Evolutionary conservation across 768 basidiomycete species (phyloP), one percentile per base, ranked within the genome.

Genomic region (Hericium rajendrae): DNA sequence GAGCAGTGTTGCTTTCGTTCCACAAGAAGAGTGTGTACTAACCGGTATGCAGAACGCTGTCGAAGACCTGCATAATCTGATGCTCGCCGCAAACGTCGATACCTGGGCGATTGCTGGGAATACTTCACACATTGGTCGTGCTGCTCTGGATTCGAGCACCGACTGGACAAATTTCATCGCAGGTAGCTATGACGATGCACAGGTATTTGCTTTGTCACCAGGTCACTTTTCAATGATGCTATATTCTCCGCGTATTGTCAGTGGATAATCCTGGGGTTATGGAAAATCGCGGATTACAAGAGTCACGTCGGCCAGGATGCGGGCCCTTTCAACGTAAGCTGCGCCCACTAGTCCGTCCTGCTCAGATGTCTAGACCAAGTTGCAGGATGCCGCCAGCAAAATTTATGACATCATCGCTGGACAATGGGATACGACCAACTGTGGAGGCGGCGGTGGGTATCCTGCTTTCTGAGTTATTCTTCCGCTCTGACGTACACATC

Each of bases 191-290:
- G 81, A 82, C 58, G 79, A 83, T 59, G 76, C 81, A 13, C 74
- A 75, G 59, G 78, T 81, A 63, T 49, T 66, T 0, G 6, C 13
- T 12, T n/a, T n/a, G n/a, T n/a, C n/a, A n/a, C n/a, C n/a, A n/a
- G n/a, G n/a, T n/a, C n/a, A n/a, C n/a, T n/a, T n/a, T n/a, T n/a
- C n/a, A n/a, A n/a, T n/a, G n/a, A n/a, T n/a, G n/a, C n/a, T 10
- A 32, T 32, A 32, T 32, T 10, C 32, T 0, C 32, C 32, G 6
- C 53, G n/a, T 20, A 51, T 12, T 48, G 22, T 49, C 9, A 82
- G 80, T 83, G 81, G 81, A 68, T 81, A 40, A 75, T 81, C 38
- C 67, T 82, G n/a, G 73, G 78, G 9, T 65, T 81, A 9, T 81
- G 79, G 81, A 83, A 80, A 67, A 77, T 82, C 8, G 75, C 71